phyloP scores from a whole-genome alignment of 2,329 filamentous ascomycete species.

The Fusarium nanum region DNA sequence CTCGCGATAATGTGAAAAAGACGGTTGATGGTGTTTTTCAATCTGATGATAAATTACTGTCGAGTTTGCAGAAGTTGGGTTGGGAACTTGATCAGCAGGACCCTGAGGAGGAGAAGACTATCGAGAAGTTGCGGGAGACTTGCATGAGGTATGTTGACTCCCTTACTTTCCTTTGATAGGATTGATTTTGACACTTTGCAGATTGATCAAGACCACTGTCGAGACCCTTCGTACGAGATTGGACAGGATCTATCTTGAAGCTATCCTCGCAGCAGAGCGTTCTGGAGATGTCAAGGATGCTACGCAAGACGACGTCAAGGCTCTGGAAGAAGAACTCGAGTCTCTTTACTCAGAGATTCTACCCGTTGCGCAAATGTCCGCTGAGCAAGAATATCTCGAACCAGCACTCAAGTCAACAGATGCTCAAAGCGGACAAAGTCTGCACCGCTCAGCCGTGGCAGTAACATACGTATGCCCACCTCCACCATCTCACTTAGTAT shows the following conservation, averaged over 20 bases:
- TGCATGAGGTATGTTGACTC: conserved; percentile 60
- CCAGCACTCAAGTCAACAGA: conserved; percentile 65
- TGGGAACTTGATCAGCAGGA: conserved; percentile 67
- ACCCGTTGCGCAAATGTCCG: conserved; percentile 76
- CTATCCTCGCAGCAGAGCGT: conserved; percentile 50
- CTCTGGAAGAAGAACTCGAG: conserved; percentile 73
- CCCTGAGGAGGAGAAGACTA: conserved; percentile 62
- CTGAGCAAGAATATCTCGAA: conserved; percentile 74
- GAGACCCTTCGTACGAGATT: conserved; percentile 65
- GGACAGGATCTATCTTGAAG: conserved; percentile 66
- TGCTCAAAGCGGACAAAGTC: conserved; percentile 56
- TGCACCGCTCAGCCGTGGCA: conserved; percentile 60
- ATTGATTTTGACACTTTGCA: no score
- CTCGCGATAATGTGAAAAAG: conserved; percentile 59
- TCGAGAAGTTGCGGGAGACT: conserved; percentile 68
- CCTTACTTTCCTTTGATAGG: no score
- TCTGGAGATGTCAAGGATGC: conserved; percentile 45
- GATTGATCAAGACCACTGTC: conserved; percentile 68
- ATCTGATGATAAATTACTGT: conserved; percentile 73
- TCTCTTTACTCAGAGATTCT: conserved; percentile 77
- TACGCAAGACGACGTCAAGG: conserved; percentile 57
- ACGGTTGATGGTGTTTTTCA: conserved; percentile 63
- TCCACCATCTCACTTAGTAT: not conserved
- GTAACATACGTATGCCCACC: conserved; percentile 61
- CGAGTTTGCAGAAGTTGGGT: conserved; percentile 73